Evolutionary conservation across 495 filamentous ascomycete genomes (phyloP).

Genomic region (Astrothelium macrocarpum): DNA sequence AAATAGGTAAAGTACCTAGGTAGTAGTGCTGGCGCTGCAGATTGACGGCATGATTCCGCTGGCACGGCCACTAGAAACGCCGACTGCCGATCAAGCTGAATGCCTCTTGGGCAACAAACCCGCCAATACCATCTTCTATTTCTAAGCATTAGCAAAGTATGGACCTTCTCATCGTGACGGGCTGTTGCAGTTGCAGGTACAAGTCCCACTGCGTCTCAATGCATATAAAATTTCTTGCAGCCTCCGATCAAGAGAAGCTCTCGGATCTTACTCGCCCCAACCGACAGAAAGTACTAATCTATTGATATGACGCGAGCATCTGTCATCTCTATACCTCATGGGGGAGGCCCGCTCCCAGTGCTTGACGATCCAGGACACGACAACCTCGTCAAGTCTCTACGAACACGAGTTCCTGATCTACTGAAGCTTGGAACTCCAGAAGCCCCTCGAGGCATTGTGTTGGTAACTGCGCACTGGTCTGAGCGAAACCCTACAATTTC

Average conservation of each 20-base stretch:
- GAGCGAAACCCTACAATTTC: constrained; percentile 29
- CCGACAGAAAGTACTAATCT: too few species aligned
- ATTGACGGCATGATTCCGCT: constrained; percentile 1
- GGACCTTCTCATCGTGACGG: too few species aligned
- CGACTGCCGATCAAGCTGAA: background rate
- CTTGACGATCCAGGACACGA: constrained; percentile 32
- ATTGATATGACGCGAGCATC: constrained; percentile 31
- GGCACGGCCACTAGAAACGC: background rate
- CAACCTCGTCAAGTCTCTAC: constrained; percentile 28
- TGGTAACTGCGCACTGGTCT: constrained; percentile 38
- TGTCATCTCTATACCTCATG: constrained; percentile 36
- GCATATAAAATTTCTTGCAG: too few species aligned
- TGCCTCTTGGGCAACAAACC: too few species aligned
- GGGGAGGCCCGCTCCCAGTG: constrained; percentile 37
- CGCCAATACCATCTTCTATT: too few species aligned
- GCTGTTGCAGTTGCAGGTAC: too few species aligned
- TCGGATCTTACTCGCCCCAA: too few species aligned
- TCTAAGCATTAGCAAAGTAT: background rate
- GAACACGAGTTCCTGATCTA: constrained; percentile 28
- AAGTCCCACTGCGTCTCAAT: too few species aligned
- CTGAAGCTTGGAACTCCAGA: constrained; percentile 31
- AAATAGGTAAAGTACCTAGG: too few species aligned
- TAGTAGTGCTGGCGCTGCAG: too few species aligned
- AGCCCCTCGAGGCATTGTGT: constrained; percentile 32
- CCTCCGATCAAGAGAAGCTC: too few species aligned